Conservation (phyloP, 1,139 yeast species). For the Blastobotrys persicus region DNA sequence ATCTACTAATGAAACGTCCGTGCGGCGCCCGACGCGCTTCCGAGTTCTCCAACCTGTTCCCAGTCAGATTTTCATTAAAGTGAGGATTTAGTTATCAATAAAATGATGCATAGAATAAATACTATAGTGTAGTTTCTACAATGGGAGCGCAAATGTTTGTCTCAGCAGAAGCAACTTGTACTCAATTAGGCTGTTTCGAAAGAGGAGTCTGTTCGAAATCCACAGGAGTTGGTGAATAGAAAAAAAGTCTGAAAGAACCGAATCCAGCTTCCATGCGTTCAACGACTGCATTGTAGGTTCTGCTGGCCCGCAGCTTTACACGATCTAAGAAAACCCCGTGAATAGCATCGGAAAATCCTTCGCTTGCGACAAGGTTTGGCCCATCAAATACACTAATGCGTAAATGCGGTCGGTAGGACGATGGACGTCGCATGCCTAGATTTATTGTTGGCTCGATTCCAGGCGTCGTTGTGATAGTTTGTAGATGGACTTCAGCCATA, state of each 20-base stretch:
- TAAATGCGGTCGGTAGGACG: slow-evolving; percentile 29
- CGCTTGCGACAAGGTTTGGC: slow-evolving; percentile 35
- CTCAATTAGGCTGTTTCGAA: no score
- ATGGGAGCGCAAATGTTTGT: no score
- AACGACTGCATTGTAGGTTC: slow-evolving; percentile 23
- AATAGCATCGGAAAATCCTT: slow-evolving; percentile 44
- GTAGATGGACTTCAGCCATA: slow-evolving; percentile 6
- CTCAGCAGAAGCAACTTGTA: no score
- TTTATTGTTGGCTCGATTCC: neutral
- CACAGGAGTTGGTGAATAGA: slow-evolving; percentile 25
- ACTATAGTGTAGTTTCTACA: no score
- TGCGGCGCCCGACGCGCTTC: no score
- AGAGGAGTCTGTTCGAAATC: slow-evolving; percentile 5
- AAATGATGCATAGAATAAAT: no score
- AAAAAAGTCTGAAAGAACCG: slow-evolving; percentile 24
- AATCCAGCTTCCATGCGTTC: slow-evolving; percentile 36
- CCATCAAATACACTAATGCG: slow-evolving; percentile 35
- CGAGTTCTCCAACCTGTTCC: no score
- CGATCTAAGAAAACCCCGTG: slow-evolving; percentile 48
- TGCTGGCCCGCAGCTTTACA: slow-evolving; percentile 16
- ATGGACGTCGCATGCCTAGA: neutral
- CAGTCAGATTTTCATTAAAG: no score
- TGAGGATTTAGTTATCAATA: no score
- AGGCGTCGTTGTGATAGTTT: slow-evolving; percentile 4
- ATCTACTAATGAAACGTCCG: no score